Evolutionary conservation across 768 basidiomycete genomes (phyloP).

Genomic region (Panellus pusillus): DNA sequence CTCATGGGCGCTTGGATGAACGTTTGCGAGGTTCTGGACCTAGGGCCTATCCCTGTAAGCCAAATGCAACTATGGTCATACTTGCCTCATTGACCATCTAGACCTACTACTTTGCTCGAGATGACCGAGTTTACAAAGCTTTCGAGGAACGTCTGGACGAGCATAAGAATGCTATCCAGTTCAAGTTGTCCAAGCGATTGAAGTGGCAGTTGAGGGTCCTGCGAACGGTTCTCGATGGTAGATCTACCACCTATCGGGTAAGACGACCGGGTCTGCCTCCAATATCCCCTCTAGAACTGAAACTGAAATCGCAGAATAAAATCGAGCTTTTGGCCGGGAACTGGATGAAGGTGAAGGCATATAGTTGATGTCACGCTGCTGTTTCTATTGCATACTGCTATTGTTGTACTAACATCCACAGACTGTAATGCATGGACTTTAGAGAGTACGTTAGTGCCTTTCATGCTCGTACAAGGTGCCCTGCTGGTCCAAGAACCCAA

Average conservation of each 20-base stretch:
- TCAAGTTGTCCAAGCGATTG: constrained; percentile 52
- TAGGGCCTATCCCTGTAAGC: constrained; percentile 72
- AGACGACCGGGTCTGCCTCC: constrained; percentile 24
- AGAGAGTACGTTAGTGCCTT: not conserved
- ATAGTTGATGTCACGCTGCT: constrained; percentile 7
- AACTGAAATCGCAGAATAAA: constrained; percentile 45
- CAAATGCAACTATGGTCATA: not conserved
- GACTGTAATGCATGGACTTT: constrained; percentile 18
- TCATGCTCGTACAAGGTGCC: constrained; percentile 80
- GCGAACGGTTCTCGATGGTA: constrained; percentile 62
- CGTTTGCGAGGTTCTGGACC: constrained; percentile 56
- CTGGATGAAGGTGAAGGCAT: constrained; percentile 65
- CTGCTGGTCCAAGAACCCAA: constrained; percentile 56
- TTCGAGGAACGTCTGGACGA: constrained; percentile 53
- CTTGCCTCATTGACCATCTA: constrained; percentile 27
- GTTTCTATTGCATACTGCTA: not conserved
- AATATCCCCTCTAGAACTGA: constrained; percentile 14
- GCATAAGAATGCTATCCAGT: constrained; percentile 48
- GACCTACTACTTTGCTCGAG: constrained; percentile 93
- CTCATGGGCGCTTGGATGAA: constrained; percentile 81
- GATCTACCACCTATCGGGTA: constrained; percentile 66
- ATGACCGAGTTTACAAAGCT: constrained; percentile 79
- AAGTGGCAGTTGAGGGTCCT: constrained; percentile 73
- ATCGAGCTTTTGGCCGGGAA: constrained; percentile 60
- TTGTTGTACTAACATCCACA: constrained; percentile 21